A percentile compares a stretch with the other conserved stretches of the same genome.
Evolutionary conservation across 768 basidiomycete species (phyloP).

Genomic region (Lyophyllum semitale): DNA sequence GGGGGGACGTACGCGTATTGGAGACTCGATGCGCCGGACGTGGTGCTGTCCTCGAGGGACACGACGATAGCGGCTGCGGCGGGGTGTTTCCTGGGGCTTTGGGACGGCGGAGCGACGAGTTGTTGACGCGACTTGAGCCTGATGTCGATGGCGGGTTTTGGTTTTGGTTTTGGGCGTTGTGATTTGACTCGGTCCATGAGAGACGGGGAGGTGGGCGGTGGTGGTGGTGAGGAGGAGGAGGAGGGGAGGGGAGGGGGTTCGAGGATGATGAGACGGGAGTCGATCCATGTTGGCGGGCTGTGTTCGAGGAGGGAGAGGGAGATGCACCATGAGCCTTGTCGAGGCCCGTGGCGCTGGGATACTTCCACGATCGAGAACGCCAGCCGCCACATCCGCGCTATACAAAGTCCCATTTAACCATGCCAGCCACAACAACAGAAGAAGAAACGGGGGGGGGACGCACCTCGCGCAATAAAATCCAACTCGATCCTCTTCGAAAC

Average conservation of each 20-base stretch:
- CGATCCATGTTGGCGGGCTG: slow-evolving; percentile 60
- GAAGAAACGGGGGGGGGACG: slow-evolving; percentile 8
- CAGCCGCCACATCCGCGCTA: slow-evolving; percentile 62
- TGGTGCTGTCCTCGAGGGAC: slow-evolving; percentile 39
- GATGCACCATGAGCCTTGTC: slow-evolving; percentile 49
- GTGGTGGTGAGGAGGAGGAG: neutral
- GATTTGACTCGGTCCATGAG: slow-evolving; percentile 6
- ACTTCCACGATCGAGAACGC: slow-evolving; percentile 38
- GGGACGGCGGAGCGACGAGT: slow-evolving; percentile 27
- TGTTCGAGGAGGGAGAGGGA: slow-evolving; percentile 52
- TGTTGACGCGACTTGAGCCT: slow-evolving; percentile 37
- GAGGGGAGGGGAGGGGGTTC: slow-evolving; percentile 20
- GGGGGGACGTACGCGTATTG: slow-evolving; percentile 49
- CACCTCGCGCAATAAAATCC: slow-evolving; percentile 67
- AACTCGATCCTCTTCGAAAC: slow-evolving; percentile 52
- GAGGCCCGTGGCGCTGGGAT: slow-evolving; percentile 11
- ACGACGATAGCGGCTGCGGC: slow-evolving; percentile 39
- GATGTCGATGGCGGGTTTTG: slow-evolving; percentile 36
- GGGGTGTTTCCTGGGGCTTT: neutral
- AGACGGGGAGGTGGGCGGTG: slow-evolving; percentile 7
- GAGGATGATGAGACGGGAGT: slow-evolving; percentile 50
- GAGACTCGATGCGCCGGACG: slow-evolving; percentile 47
- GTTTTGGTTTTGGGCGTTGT: slow-evolving; percentile 15
- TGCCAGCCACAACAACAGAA: slow-evolving; percentile 2
- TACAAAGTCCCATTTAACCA: no score